These are phyloP conservation scores for Trichothecium sympodiale DNA, from an alignment of 2,329 filamentous ascomycete genomes.

Conservation along the genomic window DNA sequence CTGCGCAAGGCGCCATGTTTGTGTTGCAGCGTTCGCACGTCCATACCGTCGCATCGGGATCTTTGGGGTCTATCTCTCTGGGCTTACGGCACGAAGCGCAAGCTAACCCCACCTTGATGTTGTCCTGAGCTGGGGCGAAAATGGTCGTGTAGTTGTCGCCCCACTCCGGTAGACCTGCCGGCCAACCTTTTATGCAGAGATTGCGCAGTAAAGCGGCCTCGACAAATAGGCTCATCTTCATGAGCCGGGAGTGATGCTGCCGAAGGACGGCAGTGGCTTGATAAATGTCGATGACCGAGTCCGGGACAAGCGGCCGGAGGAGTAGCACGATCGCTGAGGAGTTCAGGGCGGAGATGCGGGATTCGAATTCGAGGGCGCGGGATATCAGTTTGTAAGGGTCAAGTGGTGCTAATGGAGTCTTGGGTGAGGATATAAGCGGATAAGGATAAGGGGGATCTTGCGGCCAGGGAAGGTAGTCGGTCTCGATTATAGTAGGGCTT, in stretches of 20 bases:
- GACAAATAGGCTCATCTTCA: slow-evolving; percentile 46
- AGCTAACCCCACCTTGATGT: slow-evolving; percentile 40
- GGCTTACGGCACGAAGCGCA: slow-evolving; percentile 48
- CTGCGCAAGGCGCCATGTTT: slow-evolving; percentile 44
- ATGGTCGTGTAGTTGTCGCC: slow-evolving; percentile 43
- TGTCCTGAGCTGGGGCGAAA: slow-evolving; percentile 41
- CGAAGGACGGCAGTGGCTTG: slow-evolving; percentile 45
- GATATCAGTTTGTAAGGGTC: slow-evolving; percentile 44
- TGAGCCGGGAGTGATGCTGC: slow-evolving; percentile 49
- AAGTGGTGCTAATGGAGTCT: slow-evolving; percentile 24
- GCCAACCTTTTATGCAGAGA: slow-evolving; percentile 47
- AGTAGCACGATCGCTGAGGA: slow-evolving; percentile 51
- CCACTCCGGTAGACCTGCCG: slow-evolving; percentile 37
- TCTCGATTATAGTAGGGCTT: slow-evolving; percentile 36
- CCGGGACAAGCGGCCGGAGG: slow-evolving; percentile 44
- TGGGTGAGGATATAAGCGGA: slow-evolving; percentile 15
- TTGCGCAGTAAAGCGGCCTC: slow-evolving; percentile 52
- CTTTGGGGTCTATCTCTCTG: slow-evolving; percentile 37
- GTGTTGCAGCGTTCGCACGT: slow-evolving; percentile 44
- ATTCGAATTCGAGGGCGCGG: slow-evolving; percentile 45
- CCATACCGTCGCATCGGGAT: slow-evolving; percentile 37
- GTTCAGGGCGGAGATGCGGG: slow-evolving; percentile 42
- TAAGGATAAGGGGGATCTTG: slow-evolving; percentile 46
- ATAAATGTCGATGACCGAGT: slow-evolving; percentile 40
- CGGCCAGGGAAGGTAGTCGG: slow-evolving; percentile 48